phyloP scores from a whole-genome alignment of 169 alveolate genomes.

The Babesia bigemina region DNA sequence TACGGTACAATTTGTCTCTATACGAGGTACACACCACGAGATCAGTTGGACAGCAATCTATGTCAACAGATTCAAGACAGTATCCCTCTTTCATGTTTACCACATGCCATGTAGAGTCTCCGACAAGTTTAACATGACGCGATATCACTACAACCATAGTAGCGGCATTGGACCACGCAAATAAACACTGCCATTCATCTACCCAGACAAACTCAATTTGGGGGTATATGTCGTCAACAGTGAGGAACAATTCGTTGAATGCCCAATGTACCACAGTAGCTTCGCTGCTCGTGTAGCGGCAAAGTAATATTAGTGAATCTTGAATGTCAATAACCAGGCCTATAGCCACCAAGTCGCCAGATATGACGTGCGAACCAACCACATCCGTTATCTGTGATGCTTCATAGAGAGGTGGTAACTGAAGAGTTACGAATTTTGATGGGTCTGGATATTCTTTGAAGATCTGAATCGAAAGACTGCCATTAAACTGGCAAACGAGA shows the following conservation, averaged over 20 bases:
- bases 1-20: slow-evolving; percentile 44
- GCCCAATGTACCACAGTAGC: slow-evolving; percentile 1
- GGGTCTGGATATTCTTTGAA: slow-evolving; percentile 12
- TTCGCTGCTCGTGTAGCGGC: background rate
- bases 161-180: slow-evolving; percentile 42
- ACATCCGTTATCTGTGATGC: slow-evolving; percentile 2
- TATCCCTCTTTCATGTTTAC: slow-evolving; percentile 54
- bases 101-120: slow-evolving; percentile 30
- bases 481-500: background rate
- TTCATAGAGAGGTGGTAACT: slow-evolving; percentile 5
- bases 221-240: background rate
- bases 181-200: slow-evolving; percentile 30
- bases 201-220: slow-evolving; percentile 28
- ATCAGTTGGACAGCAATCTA: slow-evolving; percentile 30
- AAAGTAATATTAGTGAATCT: slow-evolving; percentile 16
- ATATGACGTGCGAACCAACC: slow-evolving; percentile 30
- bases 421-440: background rate
- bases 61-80: slow-evolving; percentile 38
- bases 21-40: slow-evolving; percentile 31
- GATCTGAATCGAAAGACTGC: background rate
- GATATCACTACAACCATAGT: slow-evolving; percentile 47
- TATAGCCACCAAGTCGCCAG: slow-evolving; percentile 1
- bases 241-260: slow-evolving; percentile 26
- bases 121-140: slow-evolving; percentile 17
- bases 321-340: slow-evolving; percentile 24